Base-by-base conservation (phyloP, 2,329 filamentous ascomycete species). In the Cordyceps javanica region DNA sequence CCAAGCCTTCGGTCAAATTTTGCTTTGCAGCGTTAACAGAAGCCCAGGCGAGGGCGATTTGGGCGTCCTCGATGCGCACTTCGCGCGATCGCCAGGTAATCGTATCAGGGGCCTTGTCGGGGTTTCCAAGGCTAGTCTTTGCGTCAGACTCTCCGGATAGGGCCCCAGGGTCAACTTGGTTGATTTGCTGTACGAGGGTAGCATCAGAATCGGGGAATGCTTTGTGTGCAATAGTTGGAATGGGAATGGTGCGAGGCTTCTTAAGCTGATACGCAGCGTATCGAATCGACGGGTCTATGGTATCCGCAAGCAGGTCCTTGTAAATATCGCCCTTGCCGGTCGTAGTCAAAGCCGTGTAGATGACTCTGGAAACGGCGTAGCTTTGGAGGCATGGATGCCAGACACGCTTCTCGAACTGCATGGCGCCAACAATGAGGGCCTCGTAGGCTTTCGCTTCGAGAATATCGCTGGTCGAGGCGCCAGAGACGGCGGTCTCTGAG, bases 191-290 rank as follows among this genome's bases (percentile, higher is more conserved):
- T 0, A 89, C 81, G 14, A 96, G 75, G 9, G 79, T 72, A 1
- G 75, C 67, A 60, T 91, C 81, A 25, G 84, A 81, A 11, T 77
- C 75, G 2, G 90, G 87, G 64, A 97, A 96, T 60, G 87, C 86
- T 63, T 88, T 87, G 64, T 86, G 86, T 2, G 90, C 89, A 62
- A 97, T 89, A 8, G 85, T 82, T 0, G 88, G 81, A 50, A 96
- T 87, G 3, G 92, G 87, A 55, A 91, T 83, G 2, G 91, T 96
- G 44, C 94, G 86, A 0, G 93, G 89, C 32, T 96, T 83, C 69
- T 93, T 89, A 69, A 91, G 81, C 72, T 96, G 91, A 70, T 97
- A 97, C 19, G 94, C 91, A 36, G 92, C 92, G 71, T 95, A 97
- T 62, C 93, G 87, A 66, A 99, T 90, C 61, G 91, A 96, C 2